Percentiles rank a stretch among this genome's conserved stretches.
Conservation (phyloP, 768 basidiomycete species). For the Myochromella boudieri region DNA sequence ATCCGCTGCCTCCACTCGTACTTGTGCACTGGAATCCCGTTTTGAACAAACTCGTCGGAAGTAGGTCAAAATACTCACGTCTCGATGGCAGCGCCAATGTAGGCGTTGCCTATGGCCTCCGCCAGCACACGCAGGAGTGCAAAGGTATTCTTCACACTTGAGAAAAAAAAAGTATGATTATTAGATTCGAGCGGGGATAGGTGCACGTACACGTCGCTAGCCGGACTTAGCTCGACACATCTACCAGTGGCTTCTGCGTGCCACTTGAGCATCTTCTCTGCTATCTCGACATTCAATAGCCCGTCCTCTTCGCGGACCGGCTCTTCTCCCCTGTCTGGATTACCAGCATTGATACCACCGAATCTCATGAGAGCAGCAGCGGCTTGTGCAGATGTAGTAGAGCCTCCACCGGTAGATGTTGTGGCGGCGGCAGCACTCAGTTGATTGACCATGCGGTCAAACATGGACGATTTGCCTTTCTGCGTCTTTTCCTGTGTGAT, state of each 20-base stretch:
- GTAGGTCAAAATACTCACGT: slow-evolving; percentile 58
- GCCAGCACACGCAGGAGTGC: slow-evolving; percentile 80
- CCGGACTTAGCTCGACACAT: slow-evolving; percentile 84
- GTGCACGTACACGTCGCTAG: slow-evolving; percentile 77
- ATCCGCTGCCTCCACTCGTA: slow-evolving; percentile 73
- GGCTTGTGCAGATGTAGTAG: slow-evolving; percentile 78
- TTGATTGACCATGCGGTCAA: slow-evolving; percentile 92
- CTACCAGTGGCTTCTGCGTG: slow-evolving; percentile 96
- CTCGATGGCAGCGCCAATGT: slow-evolving; percentile 89
- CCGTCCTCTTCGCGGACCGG: slow-evolving; percentile 82
- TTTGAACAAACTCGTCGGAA: slow-evolving; percentile 3
- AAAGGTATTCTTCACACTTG: slow-evolving; percentile 91
- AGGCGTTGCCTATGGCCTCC: slow-evolving; percentile 79
- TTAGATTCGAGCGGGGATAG: not conserved
- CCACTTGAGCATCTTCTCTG: slow-evolving; percentile 94
- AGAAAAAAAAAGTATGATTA: slow-evolving; percentile 5
- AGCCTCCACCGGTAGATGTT: slow-evolving; percentile 54
- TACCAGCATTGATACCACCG: slow-evolving; percentile 68
- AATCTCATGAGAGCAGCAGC: slow-evolving; percentile 89
- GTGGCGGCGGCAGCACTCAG: slow-evolving; percentile 75
- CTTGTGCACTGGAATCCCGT: slow-evolving; percentile 53
- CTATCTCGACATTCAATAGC: slow-evolving; percentile 65
- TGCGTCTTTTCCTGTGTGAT: slow-evolving; percentile 52
- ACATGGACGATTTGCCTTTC: slow-evolving; percentile 73
- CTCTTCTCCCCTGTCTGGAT: slow-evolving; percentile 64